These are phyloP conservation scores for Sideroxylon spinosum DNA, from an alignment of 179 eudicot species.

Conservation along the genomic window DNA sequence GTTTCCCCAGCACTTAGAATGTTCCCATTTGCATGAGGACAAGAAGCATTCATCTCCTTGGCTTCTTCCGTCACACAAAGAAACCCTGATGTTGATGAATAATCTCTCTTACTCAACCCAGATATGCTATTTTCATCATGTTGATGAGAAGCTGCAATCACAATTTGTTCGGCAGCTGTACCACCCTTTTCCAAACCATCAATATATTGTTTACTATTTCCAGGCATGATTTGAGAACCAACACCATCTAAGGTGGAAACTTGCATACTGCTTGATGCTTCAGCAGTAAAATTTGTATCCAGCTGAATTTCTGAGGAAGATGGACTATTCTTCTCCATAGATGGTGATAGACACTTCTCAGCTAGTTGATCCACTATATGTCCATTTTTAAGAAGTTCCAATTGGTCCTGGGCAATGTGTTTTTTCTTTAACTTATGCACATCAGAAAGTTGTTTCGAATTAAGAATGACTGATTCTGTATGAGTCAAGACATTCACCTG, in stretches of 20 bases:
- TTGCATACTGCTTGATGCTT: not conserved
- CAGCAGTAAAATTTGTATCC: constrained; percentile 5
- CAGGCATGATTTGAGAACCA: not conserved
- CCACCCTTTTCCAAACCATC: not conserved
- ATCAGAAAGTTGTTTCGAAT: constrained; percentile 4
- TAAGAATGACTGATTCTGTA: constrained; percentile 33
- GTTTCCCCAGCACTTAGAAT: not conserved
- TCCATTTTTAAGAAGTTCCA: constrained; percentile 31
- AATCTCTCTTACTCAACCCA: not conserved
- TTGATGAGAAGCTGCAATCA: not conserved
- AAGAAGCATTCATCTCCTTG: not conserved
- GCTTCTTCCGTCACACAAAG: constrained; percentile 6
- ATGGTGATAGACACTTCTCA: constrained; percentile 1
- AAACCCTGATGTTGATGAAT: not conserved
- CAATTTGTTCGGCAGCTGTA: constrained; percentile 7
- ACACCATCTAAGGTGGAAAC: not conserved
- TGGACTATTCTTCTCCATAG: not conserved
- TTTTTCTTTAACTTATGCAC: constrained; percentile 35
- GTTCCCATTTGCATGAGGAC: not conserved
- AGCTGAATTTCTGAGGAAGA: not conserved
- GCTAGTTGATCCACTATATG: constrained; percentile 10
- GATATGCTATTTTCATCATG: constrained; percentile 1
- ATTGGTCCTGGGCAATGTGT: constrained; percentile 56
- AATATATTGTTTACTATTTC: not conserved
- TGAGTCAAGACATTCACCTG: constrained; percentile 70